phyloP scores from a whole-genome alignment of 208 protist species.

The Trypanosoma melophagium region DNA sequence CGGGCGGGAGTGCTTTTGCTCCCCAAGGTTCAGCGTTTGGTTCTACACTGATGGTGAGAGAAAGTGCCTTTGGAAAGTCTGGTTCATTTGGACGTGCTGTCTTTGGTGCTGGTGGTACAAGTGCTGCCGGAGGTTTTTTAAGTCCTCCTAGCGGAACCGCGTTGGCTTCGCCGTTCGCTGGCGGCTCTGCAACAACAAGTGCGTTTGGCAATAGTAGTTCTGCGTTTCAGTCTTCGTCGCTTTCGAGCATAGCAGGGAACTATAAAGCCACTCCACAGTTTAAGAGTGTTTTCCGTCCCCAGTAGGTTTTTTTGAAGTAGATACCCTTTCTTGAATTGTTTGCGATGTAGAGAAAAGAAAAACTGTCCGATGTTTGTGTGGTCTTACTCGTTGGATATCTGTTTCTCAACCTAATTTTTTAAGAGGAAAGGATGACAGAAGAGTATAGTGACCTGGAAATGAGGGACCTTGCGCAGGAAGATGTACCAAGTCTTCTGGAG shows the following conservation, averaged over 20 bases:
- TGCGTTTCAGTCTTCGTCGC: conserved; percentile 39
- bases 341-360: not conserved
- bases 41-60: not conserved
- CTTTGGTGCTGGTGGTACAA: not conserved
- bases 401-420: conserved; percentile 17
- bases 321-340: conserved; percentile 6
- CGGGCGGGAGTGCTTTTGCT: conserved; percentile 14
- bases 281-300: conserved; percentile 44
- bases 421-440: conserved; percentile 12
- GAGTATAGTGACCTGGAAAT: conserved; percentile 20
- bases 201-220: conserved; percentile 16
- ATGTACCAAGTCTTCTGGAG: conserved; percentile 30
- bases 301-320: conserved; percentile 15
- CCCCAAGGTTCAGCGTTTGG: not conserved
- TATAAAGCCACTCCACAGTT: conserved; percentile 34
- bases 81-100: conserved; percentile 3
- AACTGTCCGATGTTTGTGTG: not conserved
- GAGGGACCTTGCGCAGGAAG: conserved; percentile 19
- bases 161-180: conserved; percentile 1
- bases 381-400: not conserved
- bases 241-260: conserved; percentile 47
- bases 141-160: not conserved
- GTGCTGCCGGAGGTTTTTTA: conserved; percentile 1
- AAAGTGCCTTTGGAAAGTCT: conserved; percentile 17
- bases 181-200: conserved; percentile 4